phyloP scores from a whole-genome alignment of 768 basidiomycete genomes.

The Naematelia aurantialba region DNA sequence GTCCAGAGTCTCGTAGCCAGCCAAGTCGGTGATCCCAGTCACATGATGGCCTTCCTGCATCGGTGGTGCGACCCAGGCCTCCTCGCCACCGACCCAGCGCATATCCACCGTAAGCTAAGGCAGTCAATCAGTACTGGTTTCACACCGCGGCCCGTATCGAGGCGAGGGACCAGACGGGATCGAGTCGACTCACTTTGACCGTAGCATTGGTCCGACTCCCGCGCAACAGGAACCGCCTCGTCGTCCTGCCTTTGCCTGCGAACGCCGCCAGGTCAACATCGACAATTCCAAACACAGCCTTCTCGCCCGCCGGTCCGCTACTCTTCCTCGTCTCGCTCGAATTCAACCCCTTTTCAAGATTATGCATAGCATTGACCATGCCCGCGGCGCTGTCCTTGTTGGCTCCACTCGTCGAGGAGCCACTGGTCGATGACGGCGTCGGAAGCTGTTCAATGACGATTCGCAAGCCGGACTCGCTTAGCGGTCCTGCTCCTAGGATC shows the following conservation, averaged over 20 bases:
- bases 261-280: conserved; percentile 41
- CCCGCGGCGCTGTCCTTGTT: conserved; percentile 1
- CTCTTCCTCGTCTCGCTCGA: conserved; percentile 11
- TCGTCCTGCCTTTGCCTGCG: conserved; percentile 33
- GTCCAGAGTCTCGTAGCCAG: conserved; percentile 18
- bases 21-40: conserved; percentile 27
- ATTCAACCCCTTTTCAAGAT: conserved; percentile 3
- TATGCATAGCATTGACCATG: conserved; percentile 7
- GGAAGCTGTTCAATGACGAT: conserved; percentile 27
- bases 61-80: conserved; percentile 34
- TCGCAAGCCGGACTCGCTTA: conserved; percentile 28
- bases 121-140: too few species aligned
- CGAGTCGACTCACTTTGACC: conserved; percentile 29
- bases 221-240: conserved; percentile 30
- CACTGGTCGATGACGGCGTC: conserved; percentile 1
- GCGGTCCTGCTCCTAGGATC: conserved; percentile 29
- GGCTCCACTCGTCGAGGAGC: neutral
- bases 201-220: conserved; percentile 42
- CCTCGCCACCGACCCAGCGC: conserved; percentile 33
- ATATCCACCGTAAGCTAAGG: conserved; percentile 34
- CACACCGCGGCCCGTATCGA: too few species aligned
- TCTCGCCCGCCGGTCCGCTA: conserved; percentile 3
- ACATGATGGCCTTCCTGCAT: conserved; percentile 42
- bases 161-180: too few species aligned
- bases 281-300: conserved; percentile 27